Percentiles rank a stretch among this genome's conserved stretches.
These are phyloP conservation scores for Fusarium oxysporum DNA, from an alignment of 2,329 filamentous ascomycete genomes.

Conservation along the genomic window DNA sequence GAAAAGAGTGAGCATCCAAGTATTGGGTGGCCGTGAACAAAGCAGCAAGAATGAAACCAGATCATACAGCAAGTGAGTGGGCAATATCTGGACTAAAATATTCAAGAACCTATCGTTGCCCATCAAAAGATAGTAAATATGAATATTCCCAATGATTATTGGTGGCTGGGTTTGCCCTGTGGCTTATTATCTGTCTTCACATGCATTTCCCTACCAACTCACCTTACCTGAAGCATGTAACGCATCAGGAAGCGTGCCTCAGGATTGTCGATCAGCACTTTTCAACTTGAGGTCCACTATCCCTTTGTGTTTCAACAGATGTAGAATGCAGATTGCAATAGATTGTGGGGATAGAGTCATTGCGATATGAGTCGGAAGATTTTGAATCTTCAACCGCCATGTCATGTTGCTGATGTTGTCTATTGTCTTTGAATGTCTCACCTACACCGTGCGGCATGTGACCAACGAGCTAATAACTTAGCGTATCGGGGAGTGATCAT, in stretches of 20 bases:
- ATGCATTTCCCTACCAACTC: constrained; percentile 3
- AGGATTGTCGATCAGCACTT: background rate
- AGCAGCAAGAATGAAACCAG: background rate
- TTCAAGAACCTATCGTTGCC: background rate
- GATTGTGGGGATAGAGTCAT: background rate
- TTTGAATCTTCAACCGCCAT: background rate
- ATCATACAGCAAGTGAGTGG: background rate
- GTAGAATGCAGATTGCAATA: background rate
- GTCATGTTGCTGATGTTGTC: background rate
- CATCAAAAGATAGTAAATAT: background rate
- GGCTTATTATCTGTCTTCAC: constrained; percentile 13
- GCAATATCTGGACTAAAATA: background rate
- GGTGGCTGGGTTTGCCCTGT: constrained; percentile 1
- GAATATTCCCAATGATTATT: background rate
- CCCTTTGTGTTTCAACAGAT: background rate
- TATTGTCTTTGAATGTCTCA: constrained; percentile 10
- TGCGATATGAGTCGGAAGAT: background rate
- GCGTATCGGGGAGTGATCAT: constrained; percentile 30
- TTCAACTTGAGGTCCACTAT: background rate
- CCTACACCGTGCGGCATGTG: constrained; percentile 19
- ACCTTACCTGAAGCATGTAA: constrained; percentile 3
- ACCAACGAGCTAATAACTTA: constrained; percentile 19
- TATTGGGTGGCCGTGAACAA: background rate
- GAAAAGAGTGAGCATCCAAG: background rate
- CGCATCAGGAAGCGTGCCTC: background rate